These are phyloP conservation scores for Aegilops sharonensis DNA, from an alignment of 176 grass and related monocot species.

Conservation along the genomic window DNA sequence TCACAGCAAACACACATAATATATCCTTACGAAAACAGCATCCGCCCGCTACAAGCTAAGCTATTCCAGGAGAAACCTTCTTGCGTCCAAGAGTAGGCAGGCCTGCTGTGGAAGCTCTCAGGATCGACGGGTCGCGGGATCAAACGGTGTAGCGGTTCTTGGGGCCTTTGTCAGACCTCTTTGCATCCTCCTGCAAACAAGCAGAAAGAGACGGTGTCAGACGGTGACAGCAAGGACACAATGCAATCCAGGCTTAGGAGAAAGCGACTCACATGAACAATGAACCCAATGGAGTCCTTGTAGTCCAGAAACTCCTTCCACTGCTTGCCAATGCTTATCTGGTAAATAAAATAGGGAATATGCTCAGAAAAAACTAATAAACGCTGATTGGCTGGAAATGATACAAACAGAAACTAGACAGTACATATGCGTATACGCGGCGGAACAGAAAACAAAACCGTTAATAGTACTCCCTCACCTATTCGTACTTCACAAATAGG, in stretches of 20 bases:
- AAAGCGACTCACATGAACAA: constrained; percentile 67
- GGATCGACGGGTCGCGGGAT: background rate
- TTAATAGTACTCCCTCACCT: background rate
- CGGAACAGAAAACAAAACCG: background rate
- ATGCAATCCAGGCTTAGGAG: background rate
- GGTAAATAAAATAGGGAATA: background rate
- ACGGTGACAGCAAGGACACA: background rate
- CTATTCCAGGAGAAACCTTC: background rate
- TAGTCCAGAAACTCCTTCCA: constrained; percentile 92
- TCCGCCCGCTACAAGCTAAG: background rate
- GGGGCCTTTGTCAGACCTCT: constrained; percentile 40
- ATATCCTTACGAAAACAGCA: background rate
- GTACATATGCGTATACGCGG: background rate
- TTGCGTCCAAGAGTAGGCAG: background rate
- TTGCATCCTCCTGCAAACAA: constrained; percentile 63
- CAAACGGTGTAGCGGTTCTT: constrained; percentile 78
- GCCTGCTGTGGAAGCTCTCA: background rate
- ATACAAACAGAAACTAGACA: background rate
- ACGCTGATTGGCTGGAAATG: background rate
- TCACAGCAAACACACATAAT: background rate
- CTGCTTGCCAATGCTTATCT: constrained; percentile 89
- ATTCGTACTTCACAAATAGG: background rate
- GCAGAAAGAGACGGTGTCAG: background rate
- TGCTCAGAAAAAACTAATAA: background rate
- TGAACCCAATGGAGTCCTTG: constrained; percentile 74